These are phyloP conservation scores for Tuber indicum DNA, from an alignment of 495 filamentous ascomycete species.

Conservation along the genomic window DNA sequence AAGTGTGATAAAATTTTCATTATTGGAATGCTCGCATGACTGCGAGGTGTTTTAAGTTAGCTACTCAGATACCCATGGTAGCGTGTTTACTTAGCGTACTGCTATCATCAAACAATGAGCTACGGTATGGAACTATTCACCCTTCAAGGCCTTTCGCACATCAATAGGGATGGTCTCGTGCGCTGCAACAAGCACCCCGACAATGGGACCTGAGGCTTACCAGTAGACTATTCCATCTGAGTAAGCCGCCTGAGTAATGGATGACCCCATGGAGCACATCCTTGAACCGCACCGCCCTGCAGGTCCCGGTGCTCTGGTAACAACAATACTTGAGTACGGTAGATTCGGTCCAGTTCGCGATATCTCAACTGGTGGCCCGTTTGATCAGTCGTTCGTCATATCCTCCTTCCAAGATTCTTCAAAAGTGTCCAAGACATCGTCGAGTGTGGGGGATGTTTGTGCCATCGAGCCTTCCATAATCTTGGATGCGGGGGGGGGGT, in stretches of 20 bases:
- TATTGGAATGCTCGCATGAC: not conserved
- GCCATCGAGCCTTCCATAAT: not conserved
- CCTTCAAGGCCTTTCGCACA: not conserved
- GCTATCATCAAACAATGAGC: not conserved
- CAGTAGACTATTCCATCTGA: not conserved
- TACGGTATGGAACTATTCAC: not conserved
- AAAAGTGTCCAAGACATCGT: not conserved
- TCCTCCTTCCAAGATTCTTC: not conserved
- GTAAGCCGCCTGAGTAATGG: not conserved
- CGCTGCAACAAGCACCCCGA: not conserved
- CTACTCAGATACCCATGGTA: not conserved
- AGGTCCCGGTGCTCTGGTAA: not conserved
- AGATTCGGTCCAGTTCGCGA: not conserved
- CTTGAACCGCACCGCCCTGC: not conserved
- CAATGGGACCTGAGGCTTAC: not conserved
- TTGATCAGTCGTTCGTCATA: not conserved
- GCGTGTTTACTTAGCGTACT: not conserved
- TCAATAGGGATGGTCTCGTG: not conserved
- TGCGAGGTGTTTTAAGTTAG: not conserved
- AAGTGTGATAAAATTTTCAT: not conserved
- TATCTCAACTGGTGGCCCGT: not conserved
- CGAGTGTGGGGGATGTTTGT: not conserved
- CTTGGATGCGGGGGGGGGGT: not conserved
- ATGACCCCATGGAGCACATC: not conserved
- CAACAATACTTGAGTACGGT: not conserved